Conservation (phyloP, 2,329 filamentous ascomycete species). For the Metarhizium robertsii region DNA sequence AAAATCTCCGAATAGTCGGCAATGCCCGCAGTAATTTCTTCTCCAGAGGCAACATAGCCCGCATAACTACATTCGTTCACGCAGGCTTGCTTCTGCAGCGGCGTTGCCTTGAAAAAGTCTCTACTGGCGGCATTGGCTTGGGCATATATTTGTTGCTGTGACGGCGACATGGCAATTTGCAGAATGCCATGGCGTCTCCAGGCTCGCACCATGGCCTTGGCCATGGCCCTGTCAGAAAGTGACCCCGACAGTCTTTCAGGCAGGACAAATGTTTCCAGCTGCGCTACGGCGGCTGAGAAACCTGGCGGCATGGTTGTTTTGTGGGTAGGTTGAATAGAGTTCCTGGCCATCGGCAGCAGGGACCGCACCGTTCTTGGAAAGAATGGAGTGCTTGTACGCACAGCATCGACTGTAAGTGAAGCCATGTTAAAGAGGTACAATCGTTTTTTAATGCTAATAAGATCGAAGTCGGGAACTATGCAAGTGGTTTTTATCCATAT, state of each 20-base stretch:
- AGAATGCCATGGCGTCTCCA: constrained; percentile 37
- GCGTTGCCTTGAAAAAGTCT: constrained; percentile 28
- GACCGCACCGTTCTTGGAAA: background rate
- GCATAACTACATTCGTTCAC: constrained; percentile 35
- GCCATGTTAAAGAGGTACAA: constrained; percentile 1
- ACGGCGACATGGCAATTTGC: constrained; percentile 29
- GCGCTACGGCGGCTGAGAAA: constrained; percentile 13
- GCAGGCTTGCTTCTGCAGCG: constrained; percentile 29
- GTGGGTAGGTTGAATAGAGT: background rate
- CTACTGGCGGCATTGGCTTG: constrained; percentile 27
- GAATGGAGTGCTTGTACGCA: background rate
- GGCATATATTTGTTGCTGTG: constrained; percentile 25
- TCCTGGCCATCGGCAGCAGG: background rate
- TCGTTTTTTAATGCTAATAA: background rate
- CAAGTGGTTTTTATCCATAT: background rate
- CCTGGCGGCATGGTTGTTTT: constrained; percentile 17
- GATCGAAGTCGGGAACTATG: background rate
- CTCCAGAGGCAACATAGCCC: constrained; percentile 39
- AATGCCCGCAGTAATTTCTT: constrained; percentile 37
- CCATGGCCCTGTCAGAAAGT: constrained; percentile 24
- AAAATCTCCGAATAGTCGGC: constrained; percentile 44
- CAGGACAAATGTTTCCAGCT: constrained; percentile 32
- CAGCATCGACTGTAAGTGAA: background rate
- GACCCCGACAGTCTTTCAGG: constrained; percentile 26
- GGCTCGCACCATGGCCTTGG: constrained; percentile 28